Evolutionary conservation across 2,329 filamentous ascomycete species (phyloP), one percentile per base, ranked within the genome.

Genomic region (Fonsecaea erecta): DNA sequence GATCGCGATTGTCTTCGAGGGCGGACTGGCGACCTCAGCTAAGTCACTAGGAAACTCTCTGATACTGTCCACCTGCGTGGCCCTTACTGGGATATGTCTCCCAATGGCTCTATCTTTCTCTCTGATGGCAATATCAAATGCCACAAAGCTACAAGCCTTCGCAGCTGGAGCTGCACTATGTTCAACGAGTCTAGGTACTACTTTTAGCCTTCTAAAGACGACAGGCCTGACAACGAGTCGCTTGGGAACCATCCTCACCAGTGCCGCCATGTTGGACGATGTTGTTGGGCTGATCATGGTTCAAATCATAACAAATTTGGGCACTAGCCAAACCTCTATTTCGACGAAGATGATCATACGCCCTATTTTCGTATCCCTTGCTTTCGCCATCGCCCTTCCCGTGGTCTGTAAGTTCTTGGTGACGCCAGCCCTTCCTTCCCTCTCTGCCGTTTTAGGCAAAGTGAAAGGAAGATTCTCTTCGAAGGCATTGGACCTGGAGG

Each of bases 241-340:
- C 1, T 74, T 88, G 0, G 91, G 78, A 63, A 86, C 77, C 8
- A 85, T 95, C 0, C 81, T 93, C 0, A 85, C 86, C 1, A 88
- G 85, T 64, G 90, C 90, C 0, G 91, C 91, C 0, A 91, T 95
- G 85, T 85, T 95, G 78, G 91, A 95, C 73, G 91, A 95, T 76
- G 88, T 94, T 0, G 84, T 91, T 1, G 69, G 69, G 0, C 78
- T 94, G 9, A 85, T 93, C 7, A 90, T 94, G 85, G 88, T 92
- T 0, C 86, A 91, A 69, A 84, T 94, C 52, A 88, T 95, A 24
- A 85, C 88, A 0, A 88, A 87, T 53, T 79, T 94, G 0, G 83
- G 89, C 76, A 60, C 74, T 52, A 70, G 67, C 52, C 60, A 66
- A 2, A 58, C 68, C 8, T 71, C 68, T 2, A 75, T 84, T 66